Percentiles rank a stretch among this genome's conserved stretches.
Evolutionary conservation across 495 filamentous ascomycete species (phyloP).

Genomic region (Cercophora sp.): DNA sequence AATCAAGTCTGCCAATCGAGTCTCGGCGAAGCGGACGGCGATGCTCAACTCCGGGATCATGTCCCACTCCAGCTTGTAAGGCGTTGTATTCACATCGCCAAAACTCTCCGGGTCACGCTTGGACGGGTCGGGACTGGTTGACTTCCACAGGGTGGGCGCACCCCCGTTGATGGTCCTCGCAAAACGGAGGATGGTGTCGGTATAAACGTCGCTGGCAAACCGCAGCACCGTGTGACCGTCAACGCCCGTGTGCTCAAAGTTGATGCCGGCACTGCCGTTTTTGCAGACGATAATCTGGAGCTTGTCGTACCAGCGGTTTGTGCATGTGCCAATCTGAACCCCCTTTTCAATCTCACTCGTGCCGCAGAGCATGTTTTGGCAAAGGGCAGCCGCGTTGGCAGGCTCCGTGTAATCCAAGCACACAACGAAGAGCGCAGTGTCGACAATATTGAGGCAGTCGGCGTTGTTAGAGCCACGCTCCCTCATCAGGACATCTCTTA

Average conservation of each 20-base stretch:
- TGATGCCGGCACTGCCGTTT: slow-evolving; percentile 96
- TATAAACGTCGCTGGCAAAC: slow-evolving; percentile 94
- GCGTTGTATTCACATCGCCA: slow-evolving; percentile 89
- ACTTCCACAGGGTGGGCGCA: slow-evolving; percentile 88
- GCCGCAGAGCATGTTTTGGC: slow-evolving; percentile 97
- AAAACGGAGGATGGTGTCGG: slow-evolving; percentile 95
- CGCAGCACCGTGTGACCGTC: slow-evolving; percentile 96
- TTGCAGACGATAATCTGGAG: slow-evolving; percentile 99
- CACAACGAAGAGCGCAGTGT: slow-evolving; percentile 87
- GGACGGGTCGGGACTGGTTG: slow-evolving; percentile 82
- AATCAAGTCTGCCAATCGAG: slow-evolving; percentile 88
- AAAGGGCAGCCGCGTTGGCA: slow-evolving; percentile 69
- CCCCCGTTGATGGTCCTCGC: slow-evolving; percentile 94
- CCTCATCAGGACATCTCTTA: slow-evolving; percentile 83
- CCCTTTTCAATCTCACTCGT: slow-evolving; percentile 87
- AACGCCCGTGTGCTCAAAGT: slow-evolving; percentile 97
- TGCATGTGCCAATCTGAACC: slow-evolving; percentile 95
- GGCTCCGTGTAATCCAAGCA: slow-evolving; percentile 93
- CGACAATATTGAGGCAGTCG: slow-evolving; percentile 89
- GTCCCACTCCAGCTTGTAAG: slow-evolving; percentile 96
- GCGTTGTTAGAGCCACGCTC: slow-evolving; percentile 90
- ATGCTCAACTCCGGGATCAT: slow-evolving; percentile 90
- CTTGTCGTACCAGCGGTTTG: slow-evolving; percentile 98
- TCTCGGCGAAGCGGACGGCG: slow-evolving; percentile 92
- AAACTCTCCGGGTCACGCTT: slow-evolving; percentile 93